These are phyloP conservation scores for Lecanosticta acicola DNA, from an alignment of 2,329 filamentous ascomycete species.

Conservation along the genomic window DNA sequence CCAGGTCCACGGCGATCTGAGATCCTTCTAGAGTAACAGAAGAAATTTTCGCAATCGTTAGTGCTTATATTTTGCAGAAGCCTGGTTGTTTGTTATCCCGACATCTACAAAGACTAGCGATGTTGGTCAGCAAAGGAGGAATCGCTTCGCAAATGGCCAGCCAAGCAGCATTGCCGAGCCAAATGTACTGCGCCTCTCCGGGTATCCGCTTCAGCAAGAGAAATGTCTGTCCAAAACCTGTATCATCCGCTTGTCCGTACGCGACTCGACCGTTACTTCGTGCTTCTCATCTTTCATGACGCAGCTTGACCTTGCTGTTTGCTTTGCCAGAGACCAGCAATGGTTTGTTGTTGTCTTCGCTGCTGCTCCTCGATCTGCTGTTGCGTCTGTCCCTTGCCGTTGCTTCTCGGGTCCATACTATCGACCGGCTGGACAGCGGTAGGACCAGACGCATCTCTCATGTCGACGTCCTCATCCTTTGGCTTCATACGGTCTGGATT, in stretches of 20 bases:
- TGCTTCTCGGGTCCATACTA: slow-evolving; percentile 52
- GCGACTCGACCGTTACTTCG: slow-evolving; percentile 1
- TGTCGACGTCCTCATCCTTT: slow-evolving; percentile 29
- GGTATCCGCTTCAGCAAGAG: slow-evolving; percentile 1
- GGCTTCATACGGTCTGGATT: slow-evolving; percentile 42
- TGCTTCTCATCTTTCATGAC: slow-evolving; percentile 1
- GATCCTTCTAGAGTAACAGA: slow-evolving; percentile 1
- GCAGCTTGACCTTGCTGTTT: slow-evolving; percentile 16
- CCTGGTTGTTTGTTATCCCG: no score
- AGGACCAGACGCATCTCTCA: slow-evolving; percentile 37
- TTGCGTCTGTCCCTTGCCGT: slow-evolving; percentile 57
- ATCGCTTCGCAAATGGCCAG: not conserved
- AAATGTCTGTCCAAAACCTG: not conserved
- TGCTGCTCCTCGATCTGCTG: slow-evolving; percentile 58
- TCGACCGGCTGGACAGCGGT: slow-evolving; percentile 11
- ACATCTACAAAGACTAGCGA: not conserved
- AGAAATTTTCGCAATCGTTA: not conserved
- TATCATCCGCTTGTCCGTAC: not conserved
- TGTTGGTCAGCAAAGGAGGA: not conserved
- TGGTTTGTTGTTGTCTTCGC: slow-evolving; percentile 53
- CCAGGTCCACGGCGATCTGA: slow-evolving; percentile 1
- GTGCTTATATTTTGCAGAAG: no score
- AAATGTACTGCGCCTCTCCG: not conserved
- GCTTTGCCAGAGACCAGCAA: slow-evolving; percentile 50
- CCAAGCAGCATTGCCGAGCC: not conserved